Base-by-base conservation (phyloP, 2,329 filamentous ascomycete species). In the Fusarium xylarioides region DNA sequence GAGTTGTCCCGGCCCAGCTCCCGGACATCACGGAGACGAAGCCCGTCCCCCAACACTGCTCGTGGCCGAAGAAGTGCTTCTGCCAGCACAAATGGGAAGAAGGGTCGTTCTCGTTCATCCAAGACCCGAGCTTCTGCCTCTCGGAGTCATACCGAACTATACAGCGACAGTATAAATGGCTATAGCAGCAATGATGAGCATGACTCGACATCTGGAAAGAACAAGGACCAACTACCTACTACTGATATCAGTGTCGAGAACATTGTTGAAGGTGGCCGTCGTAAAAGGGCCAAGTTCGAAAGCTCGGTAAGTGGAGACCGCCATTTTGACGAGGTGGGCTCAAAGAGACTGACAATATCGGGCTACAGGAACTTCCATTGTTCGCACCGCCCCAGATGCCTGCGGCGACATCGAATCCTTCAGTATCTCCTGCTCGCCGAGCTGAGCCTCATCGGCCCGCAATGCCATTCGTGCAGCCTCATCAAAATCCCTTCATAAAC, bases 161-260 rank as follows among this genome's bases (percentile, higher is more conserved):
- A 87, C 73, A 86, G 84, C 71, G 94, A 97, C 73, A 90, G 87
- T 76, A 80, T 89, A 74, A 91, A 91, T 77, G 92, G 91, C 70
- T 96, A 96, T 82, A 97, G 94, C 83, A 97, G 95, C 82, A 95
- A 93, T 76, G 95, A 97, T 74, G 92, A 91, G 34, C 89, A 93
- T 70, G 92, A 90, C 74, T 95, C 94, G 62, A 88, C 92, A 74
- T 84, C 82, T 58, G 91, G 93, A 78, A 93, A 93, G 81, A 90
- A 88, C 77, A 95, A 93, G 82, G 95, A 98, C 78, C 92, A 94
- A 74, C 90, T 97, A 78, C 95, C 94, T 54, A 98, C 94, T 81
- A 97, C 96, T 21, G 96, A 99, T 77, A 99, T 99, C 80, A 98
- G 95, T 81, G 90, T 98, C 76, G 95, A 98, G 77, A 99, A 99